Conservation (phyloP, 2,329 filamentous ascomycete species). For the Davidsoniella eucalypti region DNA sequence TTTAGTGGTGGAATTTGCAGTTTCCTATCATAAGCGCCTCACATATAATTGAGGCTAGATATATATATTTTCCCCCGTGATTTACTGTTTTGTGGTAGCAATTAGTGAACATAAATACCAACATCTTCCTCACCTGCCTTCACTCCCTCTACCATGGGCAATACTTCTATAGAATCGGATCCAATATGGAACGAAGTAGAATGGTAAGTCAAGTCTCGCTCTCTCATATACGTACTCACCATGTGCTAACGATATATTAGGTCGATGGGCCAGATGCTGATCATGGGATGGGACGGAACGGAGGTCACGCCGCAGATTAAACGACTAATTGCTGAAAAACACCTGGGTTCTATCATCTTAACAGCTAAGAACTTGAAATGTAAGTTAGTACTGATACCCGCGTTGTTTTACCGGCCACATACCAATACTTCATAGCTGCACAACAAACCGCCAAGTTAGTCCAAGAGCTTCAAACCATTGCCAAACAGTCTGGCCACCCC, state of each 20-base stretch:
- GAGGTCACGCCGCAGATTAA: slow-evolving; percentile 70
- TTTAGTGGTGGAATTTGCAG: no score
- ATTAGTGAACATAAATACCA: not conserved
- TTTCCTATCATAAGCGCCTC: no score
- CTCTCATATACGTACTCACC: slow-evolving; percentile 10
- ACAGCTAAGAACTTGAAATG: slow-evolving; percentile 78
- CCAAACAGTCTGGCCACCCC: slow-evolving; percentile 75
- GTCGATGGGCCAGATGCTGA: slow-evolving; percentile 60
- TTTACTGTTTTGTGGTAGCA: not conserved
- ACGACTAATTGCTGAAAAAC: slow-evolving; percentile 63
- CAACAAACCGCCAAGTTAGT: slow-evolving; percentile 78
- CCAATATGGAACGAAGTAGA: slow-evolving; percentile 61
- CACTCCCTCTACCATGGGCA: not conserved
- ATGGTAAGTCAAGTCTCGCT: slow-evolving; percentile 38
- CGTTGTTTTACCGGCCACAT: not conserved
- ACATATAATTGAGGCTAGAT: no score
- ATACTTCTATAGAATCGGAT: slow-evolving; percentile 24
- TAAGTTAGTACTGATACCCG: slow-evolving; percentile 24
- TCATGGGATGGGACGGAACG: slow-evolving; percentile 77
- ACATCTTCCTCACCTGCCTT: not conserved
- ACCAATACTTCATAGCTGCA: slow-evolving; percentile 47
- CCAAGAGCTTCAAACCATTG: slow-evolving; percentile 82
- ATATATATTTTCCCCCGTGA: not conserved
- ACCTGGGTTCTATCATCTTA: slow-evolving; percentile 74
- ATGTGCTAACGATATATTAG: slow-evolving; percentile 27